Percentiles rank a stretch among this genome's conserved stretches.
Conservation (phyloP, 2,329 filamentous ascomycete species). For the Didymella pomorum region DNA sequence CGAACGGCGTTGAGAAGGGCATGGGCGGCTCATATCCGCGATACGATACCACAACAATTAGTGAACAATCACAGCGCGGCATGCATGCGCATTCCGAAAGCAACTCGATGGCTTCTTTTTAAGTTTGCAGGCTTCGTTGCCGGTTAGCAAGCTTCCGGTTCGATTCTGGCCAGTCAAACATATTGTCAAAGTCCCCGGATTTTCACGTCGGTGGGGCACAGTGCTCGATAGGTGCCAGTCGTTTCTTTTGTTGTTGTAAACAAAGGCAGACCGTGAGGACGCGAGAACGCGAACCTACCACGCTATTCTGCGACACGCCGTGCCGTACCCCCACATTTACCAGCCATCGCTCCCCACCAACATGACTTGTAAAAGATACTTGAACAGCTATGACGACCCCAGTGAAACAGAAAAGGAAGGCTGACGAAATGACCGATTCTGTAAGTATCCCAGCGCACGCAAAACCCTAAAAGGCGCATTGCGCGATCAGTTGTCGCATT, state of each 20-base stretch:
- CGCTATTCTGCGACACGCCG: constrained; percentile 20
- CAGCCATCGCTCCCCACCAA: constrained; percentile 20
- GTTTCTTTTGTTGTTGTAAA: constrained; percentile 19
- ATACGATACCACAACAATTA: constrained; percentile 17
- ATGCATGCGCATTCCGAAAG: neutral
- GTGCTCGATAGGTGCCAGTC: constrained; percentile 1
- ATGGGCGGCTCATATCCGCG: constrained; percentile 1
- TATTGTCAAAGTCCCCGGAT: neutral
- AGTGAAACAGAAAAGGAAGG: constrained; percentile 17
- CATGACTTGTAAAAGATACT: constrained; percentile 8
- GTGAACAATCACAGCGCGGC: constrained; percentile 9
- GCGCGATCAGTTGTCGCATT: constrained; percentile 9
- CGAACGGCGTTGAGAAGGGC: constrained; percentile 12
- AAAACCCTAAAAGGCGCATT: neutral
- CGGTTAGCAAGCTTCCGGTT: neutral
- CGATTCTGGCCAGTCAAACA: neutral
- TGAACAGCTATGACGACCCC: constrained; percentile 11
- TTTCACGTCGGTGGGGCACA: neutral
- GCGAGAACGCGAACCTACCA: constrained; percentile 18
- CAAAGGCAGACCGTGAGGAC: constrained; percentile 11
- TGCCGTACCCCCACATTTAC: constrained; percentile 19
- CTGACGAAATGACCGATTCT: constrained; percentile 9
- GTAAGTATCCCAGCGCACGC: constrained; percentile 4
- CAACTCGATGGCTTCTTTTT: neutral
- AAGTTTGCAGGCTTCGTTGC: neutral